A percentile compares a stretch with the other conserved stretches of the same genome.
Conservation (phyloP, 2,329 filamentous ascomycete species). For the Blastomyces silverae region DNA sequence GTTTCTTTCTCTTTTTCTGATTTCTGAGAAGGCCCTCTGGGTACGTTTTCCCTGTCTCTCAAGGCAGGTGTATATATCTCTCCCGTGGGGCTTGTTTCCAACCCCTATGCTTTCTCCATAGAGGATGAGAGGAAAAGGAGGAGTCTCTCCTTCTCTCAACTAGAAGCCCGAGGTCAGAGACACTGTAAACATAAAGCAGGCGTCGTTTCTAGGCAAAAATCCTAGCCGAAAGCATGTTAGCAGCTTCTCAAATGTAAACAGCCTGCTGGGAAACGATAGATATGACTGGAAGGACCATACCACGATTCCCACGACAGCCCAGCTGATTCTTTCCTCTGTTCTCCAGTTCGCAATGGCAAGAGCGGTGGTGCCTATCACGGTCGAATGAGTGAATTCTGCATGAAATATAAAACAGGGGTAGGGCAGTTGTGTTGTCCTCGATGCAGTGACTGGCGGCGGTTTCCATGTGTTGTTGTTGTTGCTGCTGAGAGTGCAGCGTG, state of each 20-base stretch:
- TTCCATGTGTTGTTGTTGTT: conserved; percentile 7
- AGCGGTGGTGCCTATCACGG: neutral
- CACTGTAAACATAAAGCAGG: neutral
- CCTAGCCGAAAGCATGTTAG: neutral
- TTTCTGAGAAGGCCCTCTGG: neutral
- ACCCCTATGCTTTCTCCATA: neutral
- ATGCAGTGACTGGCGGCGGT: neutral
- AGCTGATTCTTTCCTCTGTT: neutral
- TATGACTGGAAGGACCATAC: neutral
- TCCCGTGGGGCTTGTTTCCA: neutral
- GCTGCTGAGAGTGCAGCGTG: neutral
- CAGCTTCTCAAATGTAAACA: neutral
- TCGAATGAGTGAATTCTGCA: neutral
- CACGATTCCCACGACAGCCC: neutral
- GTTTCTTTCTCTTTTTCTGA: neutral
- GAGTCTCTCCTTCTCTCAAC: neutral
- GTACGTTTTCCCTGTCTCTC: neutral
- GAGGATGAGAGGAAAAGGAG: neutral
- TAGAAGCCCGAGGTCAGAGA: neutral
- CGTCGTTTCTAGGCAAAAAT: neutral
- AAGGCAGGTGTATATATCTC: neutral
- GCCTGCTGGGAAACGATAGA: neutral
- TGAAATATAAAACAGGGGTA: neutral
- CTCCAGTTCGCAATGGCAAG: neutral
- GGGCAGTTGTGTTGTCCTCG: conserved; percentile 6